A percentile compares a stretch with the other conserved stretches of the same genome.
Evolutionary conservation across 2,329 filamentous ascomycete genomes (phyloP).

Genomic region (Diplodia scrobiculata): DNA sequence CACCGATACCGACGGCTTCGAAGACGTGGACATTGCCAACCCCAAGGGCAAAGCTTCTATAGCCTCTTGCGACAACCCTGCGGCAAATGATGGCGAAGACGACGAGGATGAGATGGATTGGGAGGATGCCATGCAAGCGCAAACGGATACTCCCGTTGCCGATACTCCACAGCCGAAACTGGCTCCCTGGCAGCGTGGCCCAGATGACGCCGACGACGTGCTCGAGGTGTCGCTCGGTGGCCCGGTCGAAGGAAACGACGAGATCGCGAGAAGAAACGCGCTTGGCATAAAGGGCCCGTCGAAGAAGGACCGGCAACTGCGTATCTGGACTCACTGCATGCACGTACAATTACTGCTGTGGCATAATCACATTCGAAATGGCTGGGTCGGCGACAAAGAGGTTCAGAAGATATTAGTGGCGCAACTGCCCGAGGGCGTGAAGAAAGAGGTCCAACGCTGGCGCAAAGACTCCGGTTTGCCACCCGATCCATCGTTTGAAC

Average conservation of each 20-base stretch:
- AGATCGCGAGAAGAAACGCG: conserved; percentile 43
- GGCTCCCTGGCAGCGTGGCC: conserved; percentile 16
- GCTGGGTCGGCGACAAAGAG: conserved; percentile 43
- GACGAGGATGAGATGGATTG: conserved; percentile 41
- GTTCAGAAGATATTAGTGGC: conserved; percentile 41
- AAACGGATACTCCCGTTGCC: conserved; percentile 33
- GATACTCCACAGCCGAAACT: not conserved
- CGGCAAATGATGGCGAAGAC: conserved; percentile 21
- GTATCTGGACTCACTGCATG: conserved; percentile 78
- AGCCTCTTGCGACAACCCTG: not conserved
- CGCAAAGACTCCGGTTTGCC: conserved; percentile 76
- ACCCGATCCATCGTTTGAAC: conserved; percentile 15
- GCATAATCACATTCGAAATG: conserved; percentile 72
- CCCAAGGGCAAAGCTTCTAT: not conserved
- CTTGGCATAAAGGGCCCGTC: conserved; percentile 80
- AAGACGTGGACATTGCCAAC: not conserved
- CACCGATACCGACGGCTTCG: conserved; percentile 23
- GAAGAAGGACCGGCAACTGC: conserved; percentile 78
- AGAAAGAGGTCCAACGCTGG: conserved; percentile 49
- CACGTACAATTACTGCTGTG: conserved; percentile 87
- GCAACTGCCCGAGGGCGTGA: conserved; percentile 39
- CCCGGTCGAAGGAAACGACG: conserved; percentile 15
- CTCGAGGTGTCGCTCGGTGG: conserved; percentile 31
- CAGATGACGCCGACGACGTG: conserved; percentile 34
- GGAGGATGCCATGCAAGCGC: conserved; percentile 45